A percentile compares a stretch with the other conserved stretches of the same genome.
These are phyloP conservation scores for Entomortierella parvispora DNA, from an alignment of 192 early-diverging fungal species.

Conservation along the genomic window DNA sequence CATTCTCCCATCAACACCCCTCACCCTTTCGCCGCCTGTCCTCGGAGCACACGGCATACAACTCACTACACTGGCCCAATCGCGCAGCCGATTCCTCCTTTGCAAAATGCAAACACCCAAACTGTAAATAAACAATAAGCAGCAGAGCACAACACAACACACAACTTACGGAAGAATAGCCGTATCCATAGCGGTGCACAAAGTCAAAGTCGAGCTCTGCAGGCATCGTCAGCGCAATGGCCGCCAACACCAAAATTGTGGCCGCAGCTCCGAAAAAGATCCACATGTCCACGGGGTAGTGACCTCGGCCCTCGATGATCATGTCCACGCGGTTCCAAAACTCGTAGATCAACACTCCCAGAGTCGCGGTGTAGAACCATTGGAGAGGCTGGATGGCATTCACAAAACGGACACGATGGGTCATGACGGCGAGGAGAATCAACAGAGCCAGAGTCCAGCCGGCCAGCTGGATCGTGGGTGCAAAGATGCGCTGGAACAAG, in stretches of 20 bases:
- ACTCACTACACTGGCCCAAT: background rate
- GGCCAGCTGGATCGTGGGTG: slow-evolving; percentile 11
- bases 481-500: slow-evolving; percentile 16
- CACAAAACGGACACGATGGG: slow-evolving; percentile 25
- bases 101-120: background rate
- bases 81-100: background rate
- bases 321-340: slow-evolving; percentile 30
- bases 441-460: slow-evolving; percentile 22
- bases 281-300: slow-evolving; percentile 18
- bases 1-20: too few species aligned
- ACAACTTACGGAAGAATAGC: slow-evolving; percentile 46
- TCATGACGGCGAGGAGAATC: slow-evolving; percentile 15
- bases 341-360: slow-evolving; percentile 9
- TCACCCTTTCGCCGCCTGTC: too few species aligned
- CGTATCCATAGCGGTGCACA: slow-evolving; percentile 45
- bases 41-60: background rate
- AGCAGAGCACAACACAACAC: background rate
- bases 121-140: background rate
- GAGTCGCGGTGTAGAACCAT: slow-evolving; percentile 37
- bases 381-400: slow-evolving; percentile 41
- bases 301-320: slow-evolving; percentile 3
- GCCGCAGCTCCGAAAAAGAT: slow-evolving; percentile 13
- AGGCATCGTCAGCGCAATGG: slow-evolving; percentile 40
- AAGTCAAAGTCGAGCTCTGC: slow-evolving; percentile 47
- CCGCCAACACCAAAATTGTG: slow-evolving; percentile 8